A percentile compares a stretch with the other conserved stretches of the same genome.
Conservation (phyloP, 2,329 filamentous ascomycete genomes). For the Ambrosiella cleistominuta region DNA sequence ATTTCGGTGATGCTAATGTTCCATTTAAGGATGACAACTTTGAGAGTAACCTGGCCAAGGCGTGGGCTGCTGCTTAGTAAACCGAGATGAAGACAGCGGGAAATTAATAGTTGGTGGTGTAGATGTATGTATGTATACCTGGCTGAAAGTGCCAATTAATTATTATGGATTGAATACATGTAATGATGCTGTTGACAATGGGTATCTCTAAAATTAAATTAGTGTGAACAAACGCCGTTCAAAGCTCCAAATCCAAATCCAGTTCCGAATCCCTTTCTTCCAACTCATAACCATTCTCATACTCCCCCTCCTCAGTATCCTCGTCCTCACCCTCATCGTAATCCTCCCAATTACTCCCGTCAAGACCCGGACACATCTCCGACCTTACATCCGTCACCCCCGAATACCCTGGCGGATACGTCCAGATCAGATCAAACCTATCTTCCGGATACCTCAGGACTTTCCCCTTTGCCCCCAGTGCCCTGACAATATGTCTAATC, state of each 20-base stretch:
- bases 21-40: conserved; percentile 23
- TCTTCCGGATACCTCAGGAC: conserved; percentile 33
- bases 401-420: conserved; percentile 31
- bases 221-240: no score
- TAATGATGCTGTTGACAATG: background rate
- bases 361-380: conserved; percentile 8
- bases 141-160: background rate
- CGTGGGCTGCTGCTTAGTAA: conserved; percentile 6
- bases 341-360: background rate
- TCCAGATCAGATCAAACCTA: conserved; percentile 40
- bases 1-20: conserved; percentile 26
- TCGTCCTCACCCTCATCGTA: background rate
- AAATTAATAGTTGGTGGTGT: background rate
- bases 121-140: background rate
- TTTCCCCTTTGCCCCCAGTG: conserved; percentile 30
- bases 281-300: no score
- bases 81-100: background rate
- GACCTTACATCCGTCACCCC: conserved; percentile 24
- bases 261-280: no score
- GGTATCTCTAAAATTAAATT: background rate
- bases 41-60: conserved; percentile 14
- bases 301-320: background rate
- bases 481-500: conserved; percentile 32
- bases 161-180: background rate
- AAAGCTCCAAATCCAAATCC: no score